Evolutionary conservation across 2,329 filamentous ascomycete species (phyloP).

Genomic region (Trichoderma gracile): DNA sequence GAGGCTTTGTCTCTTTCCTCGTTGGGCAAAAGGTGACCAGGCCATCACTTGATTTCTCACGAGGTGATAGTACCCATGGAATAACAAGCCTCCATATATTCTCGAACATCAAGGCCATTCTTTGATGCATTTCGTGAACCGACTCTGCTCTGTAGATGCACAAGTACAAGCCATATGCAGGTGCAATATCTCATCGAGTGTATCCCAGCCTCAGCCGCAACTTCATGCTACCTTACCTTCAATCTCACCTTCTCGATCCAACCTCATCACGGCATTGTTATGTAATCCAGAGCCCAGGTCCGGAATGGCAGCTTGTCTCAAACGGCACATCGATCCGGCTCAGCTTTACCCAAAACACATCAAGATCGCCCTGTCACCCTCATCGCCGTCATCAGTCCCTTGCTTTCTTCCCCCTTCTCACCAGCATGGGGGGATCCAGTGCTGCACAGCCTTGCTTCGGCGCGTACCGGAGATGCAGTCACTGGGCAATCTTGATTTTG

Average conservation of each 20-base stretch:
- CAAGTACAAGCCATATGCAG: neutral
- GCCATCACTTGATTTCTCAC: no score
- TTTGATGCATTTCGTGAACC: no score
- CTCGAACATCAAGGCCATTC: no score
- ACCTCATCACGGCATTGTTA: neutral
- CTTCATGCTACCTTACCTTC: no score
- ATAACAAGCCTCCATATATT: no score
- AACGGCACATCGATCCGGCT: neutral
- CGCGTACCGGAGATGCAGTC: no score
- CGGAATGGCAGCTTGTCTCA: neutral
- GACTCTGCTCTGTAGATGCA: no score
- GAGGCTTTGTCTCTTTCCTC: no score
- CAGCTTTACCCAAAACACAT: constrained; percentile 15
- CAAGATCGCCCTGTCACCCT: constrained; percentile 11
- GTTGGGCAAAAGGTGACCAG: no score
- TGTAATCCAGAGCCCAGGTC: neutral
- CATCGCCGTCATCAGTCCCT: neutral
- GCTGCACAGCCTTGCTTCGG: neutral
- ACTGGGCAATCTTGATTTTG: neutral
- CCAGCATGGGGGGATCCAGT: neutral
- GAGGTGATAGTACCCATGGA: no score
- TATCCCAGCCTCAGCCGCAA: no score
- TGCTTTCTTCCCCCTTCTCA: neutral
- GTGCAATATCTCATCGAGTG: neutral
- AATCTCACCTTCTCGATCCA: no score